Conservation (phyloP, 352 stramenopile species). For the Halophytophthora batemanensis region DNA sequence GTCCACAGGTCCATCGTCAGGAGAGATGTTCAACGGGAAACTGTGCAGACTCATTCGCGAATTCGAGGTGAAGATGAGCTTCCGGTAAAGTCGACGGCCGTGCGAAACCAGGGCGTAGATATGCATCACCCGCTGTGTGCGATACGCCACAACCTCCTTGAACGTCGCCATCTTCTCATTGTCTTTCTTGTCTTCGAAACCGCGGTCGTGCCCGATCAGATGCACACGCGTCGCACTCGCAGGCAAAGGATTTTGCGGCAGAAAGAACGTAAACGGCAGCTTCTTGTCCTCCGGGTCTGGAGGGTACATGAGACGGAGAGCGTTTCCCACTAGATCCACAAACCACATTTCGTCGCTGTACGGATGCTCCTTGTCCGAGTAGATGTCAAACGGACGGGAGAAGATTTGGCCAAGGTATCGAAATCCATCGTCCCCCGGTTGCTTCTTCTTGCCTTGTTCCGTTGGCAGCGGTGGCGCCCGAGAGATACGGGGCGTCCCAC, state of each 20-base stretch:
- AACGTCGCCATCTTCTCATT: conserved; percentile 88
- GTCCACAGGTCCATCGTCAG: conserved; percentile 59
- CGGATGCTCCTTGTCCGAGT: conserved; percentile 72
- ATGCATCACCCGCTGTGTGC: conserved; percentile 89
- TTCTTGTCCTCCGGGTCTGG: conserved; percentile 79
- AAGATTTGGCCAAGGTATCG: conserved; percentile 56
- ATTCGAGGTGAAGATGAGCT: conserved; percentile 97
- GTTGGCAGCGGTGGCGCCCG: conserved; percentile 16
- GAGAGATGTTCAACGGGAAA: conserved; percentile 71
- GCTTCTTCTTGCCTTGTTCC: conserved; percentile 22
- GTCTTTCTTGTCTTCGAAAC: conserved; percentile 69
- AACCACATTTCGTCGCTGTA: conserved; percentile 70
- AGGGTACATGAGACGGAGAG: conserved; percentile 66
- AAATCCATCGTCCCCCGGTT: conserved; percentile 42
- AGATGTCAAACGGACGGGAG: conserved; percentile 75
- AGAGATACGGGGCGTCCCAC: conserved; percentile 45
- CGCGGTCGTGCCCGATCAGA: conserved; percentile 65
- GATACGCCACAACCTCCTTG: conserved; percentile 97
- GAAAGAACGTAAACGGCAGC: conserved; percentile 70
- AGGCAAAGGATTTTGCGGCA: conserved; percentile 49
- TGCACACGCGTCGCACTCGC: conserved; percentile 44
- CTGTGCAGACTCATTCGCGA: conserved; percentile 92
- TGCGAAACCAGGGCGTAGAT: conserved; percentile 98
- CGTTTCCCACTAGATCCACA: conserved; percentile 60
- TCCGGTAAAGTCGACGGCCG: conserved; percentile 94